Evolutionary conservation across 2,329 filamentous ascomycete species (phyloP).

Genomic region (Botrytis hyacinthi): DNA sequence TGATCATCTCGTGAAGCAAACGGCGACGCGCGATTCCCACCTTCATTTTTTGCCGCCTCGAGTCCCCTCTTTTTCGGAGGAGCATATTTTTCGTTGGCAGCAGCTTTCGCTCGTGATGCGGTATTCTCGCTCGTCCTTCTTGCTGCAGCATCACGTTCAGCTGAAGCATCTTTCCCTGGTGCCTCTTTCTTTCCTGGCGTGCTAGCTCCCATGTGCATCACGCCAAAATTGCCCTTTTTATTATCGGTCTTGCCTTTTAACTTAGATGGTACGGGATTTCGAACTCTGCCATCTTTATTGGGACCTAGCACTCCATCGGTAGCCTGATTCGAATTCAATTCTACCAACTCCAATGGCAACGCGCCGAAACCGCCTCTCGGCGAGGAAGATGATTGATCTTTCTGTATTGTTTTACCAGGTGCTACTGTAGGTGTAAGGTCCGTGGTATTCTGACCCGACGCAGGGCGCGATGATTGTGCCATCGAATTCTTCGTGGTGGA

Average conservation of each 20-base stretch:
- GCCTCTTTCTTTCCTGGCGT: constrained; percentile 40
- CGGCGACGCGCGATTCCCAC: constrained; percentile 30
- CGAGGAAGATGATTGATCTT: constrained; percentile 29
- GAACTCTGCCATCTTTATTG: constrained; percentile 49
- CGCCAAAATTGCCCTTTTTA: constrained; percentile 59
- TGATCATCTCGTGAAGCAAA: constrained; percentile 35
- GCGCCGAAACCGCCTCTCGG: constrained; percentile 43
- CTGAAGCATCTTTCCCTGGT: constrained; percentile 44
- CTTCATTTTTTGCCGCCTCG: constrained; percentile 31
- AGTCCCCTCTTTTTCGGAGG: constrained; percentile 42
- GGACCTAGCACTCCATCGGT: constrained; percentile 38
- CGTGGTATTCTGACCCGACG: constrained; percentile 30
- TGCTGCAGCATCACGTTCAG: constrained; percentile 55
- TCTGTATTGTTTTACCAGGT: constrained; percentile 27
- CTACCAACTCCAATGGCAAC: constrained; percentile 52
- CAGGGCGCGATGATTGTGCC: constrained; percentile 30
- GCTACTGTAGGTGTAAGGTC: constrained; percentile 26
- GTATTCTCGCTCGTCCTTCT: constrained; percentile 63
- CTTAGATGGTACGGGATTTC: constrained; percentile 61
- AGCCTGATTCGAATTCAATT: constrained; percentile 42
- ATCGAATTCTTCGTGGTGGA: constrained; percentile 12
- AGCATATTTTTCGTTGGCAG: constrained; percentile 54
- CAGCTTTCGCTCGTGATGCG: constrained; percentile 55
- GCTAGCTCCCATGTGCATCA: constrained; percentile 58
- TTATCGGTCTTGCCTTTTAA: constrained; percentile 57